Evolutionary conservation across 805 yeast species (phyloP), one percentile per base, ranked within the genome.

Genomic region (Barnettozyma californica): DNA sequence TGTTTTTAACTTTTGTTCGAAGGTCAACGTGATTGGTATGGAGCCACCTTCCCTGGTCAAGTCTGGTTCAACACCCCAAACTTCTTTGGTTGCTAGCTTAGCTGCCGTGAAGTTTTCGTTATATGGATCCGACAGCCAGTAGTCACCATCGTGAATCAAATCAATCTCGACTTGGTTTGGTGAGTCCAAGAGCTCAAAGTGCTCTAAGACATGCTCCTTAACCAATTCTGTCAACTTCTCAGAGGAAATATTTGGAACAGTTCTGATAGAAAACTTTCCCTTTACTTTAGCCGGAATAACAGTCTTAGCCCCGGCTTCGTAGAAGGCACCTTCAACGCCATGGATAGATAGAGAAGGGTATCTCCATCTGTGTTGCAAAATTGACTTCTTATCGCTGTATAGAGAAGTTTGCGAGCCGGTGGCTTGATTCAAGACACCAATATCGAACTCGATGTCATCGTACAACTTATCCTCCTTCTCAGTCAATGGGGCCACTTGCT

Each of bases 41-140:
- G 97, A 91, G 35, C 99, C 99, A 62, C 99, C 99, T 73, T 94
- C 99, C 74, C 99, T 84, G 37, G 98, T 95, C 65, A 88, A 80
- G 69, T 94, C 99, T 33, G 99, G 99, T 54, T 88, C 95, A 42
- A 92, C 81, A 55, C 87, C 84, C 91, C 96, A 94, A 29, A 94
- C 99, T 46, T 83, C 83, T 68, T 90, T 84, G 40, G 99, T 94
- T 49, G 99, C 99, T 67, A 84, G 81, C 46, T 86, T 79, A 38
- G 98, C 99, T 49, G 99, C 98, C 38, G 89, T 81, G 76, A 92
- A 94, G 42, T 88, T 80, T 56, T 86, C 91, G 68, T 92, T 92
- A 73, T 83, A 82, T 49, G 99, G 99, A 68, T 92, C 90, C 43
- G 94, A 80, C 45, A 89, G 83, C 99, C 99, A 94, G 77, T 94